phyloP scores from a whole-genome alignment of 768 basidiomycete species.

The Sporobolomyces roseus region DNA sequence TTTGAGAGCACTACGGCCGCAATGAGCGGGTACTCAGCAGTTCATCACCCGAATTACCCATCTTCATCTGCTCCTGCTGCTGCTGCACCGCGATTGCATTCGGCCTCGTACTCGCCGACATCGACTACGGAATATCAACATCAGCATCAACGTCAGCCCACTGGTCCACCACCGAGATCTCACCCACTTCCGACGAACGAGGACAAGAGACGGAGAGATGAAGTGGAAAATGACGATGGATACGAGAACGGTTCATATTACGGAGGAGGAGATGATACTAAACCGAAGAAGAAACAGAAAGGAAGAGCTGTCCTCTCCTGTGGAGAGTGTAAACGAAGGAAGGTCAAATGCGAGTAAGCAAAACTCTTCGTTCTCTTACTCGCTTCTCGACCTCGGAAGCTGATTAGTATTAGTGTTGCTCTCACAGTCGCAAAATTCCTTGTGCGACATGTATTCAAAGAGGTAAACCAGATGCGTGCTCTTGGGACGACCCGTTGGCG shows the following conservation, averaged over 20 bases:
- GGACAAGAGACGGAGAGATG: background rate
- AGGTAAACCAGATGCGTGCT: slow-evolving; percentile 6
- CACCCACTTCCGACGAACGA: background rate
- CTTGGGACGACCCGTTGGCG: slow-evolving; percentile 13
- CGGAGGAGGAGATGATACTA: background rate
- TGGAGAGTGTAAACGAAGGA: slow-evolving; percentile 14
- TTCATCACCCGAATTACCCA: too few species aligned
- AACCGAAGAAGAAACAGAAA: slow-evolving; percentile 16
- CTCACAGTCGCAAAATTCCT: slow-evolving; percentile 10
- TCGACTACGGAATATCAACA: too few species aligned
- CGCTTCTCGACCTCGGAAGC: too few species aligned
- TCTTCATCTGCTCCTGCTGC: too few species aligned
- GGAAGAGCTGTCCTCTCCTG: slow-evolving; percentile 10
- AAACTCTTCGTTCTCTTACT: too few species aligned
- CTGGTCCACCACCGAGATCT: background rate
- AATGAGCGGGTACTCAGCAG: too few species aligned
- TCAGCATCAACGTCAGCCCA: too few species aligned
- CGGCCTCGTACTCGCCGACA: too few species aligned
- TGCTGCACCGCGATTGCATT: too few species aligned
- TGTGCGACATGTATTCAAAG: slow-evolving; percentile 16
- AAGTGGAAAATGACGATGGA: background rate
- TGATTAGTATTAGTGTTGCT: background rate
- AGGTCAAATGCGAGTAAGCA: slow-evolving; percentile 1
- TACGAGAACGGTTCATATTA: background rate
- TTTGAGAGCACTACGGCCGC: too few species aligned